These are phyloP conservation scores for Grosmannia huntii DNA, from an alignment of 2,329 filamentous ascomycete species.

Conservation along the genomic window DNA sequence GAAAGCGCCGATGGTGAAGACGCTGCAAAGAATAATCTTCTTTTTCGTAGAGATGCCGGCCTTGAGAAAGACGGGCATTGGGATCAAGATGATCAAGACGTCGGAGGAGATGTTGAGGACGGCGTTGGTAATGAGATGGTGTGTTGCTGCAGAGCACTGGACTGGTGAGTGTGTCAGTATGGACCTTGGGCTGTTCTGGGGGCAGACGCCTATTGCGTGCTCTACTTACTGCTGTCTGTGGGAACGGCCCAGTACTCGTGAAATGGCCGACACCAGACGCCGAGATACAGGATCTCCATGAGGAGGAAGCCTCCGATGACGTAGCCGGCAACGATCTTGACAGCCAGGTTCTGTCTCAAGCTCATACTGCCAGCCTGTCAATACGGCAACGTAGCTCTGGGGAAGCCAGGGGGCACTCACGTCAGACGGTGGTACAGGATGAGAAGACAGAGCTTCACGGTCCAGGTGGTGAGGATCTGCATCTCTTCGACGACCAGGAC, in stretches of 20 bases:
- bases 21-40: conserved; percentile 35
- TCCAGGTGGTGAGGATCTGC: conserved; percentile 46
- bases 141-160: conserved; percentile 43
- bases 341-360: conserved; percentile 10
- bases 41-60: conserved; percentile 36
- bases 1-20: conserved; percentile 33
- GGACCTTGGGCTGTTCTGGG: background rate
- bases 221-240: background rate
- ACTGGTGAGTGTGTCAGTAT: conserved; percentile 17
- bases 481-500: conserved; percentile 49
- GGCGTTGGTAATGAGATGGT: conserved; percentile 46
- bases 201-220: no score
- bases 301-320: conserved; percentile 8
- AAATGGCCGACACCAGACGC: conserved; percentile 39
- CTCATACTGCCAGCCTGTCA: background rate
- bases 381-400: background rate
- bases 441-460: conserved; percentile 42
- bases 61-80: conserved; percentile 38
- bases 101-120: conserved; percentile 49
- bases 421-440: conserved; percentile 44
- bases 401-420: conserved; percentile 17
- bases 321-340: conserved; percentile 26
- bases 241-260: conserved; percentile 39
- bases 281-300: conserved; percentile 11
- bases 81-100: conserved; percentile 43